Evolutionary conservation across 768 basidiomycete genomes (phyloP).

Genomic region (Naganishia friedmannii): DNA sequence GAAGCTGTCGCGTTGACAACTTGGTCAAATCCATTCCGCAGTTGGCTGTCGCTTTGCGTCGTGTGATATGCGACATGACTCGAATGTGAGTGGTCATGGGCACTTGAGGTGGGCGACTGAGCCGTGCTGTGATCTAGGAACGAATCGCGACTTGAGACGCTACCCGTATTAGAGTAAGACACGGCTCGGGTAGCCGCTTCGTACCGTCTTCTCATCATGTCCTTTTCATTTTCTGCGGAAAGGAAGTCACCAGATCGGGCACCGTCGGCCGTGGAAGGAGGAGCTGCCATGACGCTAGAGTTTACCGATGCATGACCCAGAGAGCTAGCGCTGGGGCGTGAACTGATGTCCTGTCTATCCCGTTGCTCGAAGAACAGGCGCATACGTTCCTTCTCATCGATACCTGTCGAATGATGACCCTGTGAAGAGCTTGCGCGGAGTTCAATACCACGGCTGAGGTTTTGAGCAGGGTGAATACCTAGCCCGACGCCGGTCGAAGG

Average conservation of each 20-base stretch:
- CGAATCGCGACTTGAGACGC: conserved; percentile 1
- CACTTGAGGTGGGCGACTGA: conserved; percentile 4
- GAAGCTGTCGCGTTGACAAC: conserved; percentile 30
- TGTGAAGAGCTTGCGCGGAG: neutral
- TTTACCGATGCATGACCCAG: conserved; percentile 8
- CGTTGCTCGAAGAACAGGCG: conserved; percentile 29
- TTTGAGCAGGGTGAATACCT: neutral
- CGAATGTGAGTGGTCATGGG: neutral
- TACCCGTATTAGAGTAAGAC: conserved; percentile 13
- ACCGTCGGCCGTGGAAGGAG: conserved; percentile 9
- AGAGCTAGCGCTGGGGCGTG: conserved; percentile 10
- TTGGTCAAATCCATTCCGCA: conserved; percentile 41
- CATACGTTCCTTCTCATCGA: conserved; percentile 32
- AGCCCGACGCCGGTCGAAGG: neutral
- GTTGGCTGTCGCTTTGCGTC: conserved; percentile 40
- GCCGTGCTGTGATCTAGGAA: neutral
- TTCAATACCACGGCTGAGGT: neutral
- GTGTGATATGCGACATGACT: conserved; percentile 8
- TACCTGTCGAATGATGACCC: neutral
- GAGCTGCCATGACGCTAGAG: conserved; percentile 22
- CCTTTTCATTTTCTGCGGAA: conserved; percentile 45
- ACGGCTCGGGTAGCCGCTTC: conserved; percentile 39
- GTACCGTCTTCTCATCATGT: conserved; percentile 42
- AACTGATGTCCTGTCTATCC: conserved; percentile 22
- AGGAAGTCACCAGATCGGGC: conserved; percentile 30